Evolutionary conservation across 805 yeast genomes (phyloP).

Genomic region (Hanseniaspora vineae): DNA sequence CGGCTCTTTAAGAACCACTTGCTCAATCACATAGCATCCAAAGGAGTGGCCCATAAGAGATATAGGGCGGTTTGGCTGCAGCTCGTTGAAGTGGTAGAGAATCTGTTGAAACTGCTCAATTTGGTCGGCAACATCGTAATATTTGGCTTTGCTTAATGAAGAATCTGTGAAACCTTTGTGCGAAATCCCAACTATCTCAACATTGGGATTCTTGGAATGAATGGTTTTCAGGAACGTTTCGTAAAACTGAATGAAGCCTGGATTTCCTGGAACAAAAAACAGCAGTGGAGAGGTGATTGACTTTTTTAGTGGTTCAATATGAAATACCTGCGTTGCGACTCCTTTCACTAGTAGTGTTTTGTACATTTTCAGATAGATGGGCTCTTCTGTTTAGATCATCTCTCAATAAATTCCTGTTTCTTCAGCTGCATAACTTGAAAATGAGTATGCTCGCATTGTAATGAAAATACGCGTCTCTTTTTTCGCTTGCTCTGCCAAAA

Average conservation of each 20-base stretch:
- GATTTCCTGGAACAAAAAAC: background rate
- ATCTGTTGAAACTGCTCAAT: background rate
- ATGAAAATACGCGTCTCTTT: too few species aligned
- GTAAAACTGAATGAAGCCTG: background rate
- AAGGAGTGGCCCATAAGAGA: background rate
- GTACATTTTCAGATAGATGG: too few species aligned
- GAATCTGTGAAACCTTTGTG: background rate
- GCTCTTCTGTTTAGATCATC: too few species aligned
- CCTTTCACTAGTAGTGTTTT: background rate
- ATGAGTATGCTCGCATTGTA: too few species aligned
- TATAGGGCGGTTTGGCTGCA: background rate
- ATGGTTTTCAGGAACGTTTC: background rate
- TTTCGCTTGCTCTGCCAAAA: too few species aligned
- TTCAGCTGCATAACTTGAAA: too few species aligned
- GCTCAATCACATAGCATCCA: background rate
- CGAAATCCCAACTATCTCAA: background rate
- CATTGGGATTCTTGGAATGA: background rate
- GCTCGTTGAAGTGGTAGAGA: background rate
- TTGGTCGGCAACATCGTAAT: background rate
- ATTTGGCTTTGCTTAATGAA: background rate
- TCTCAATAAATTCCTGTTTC: too few species aligned
- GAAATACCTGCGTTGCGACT: background rate
- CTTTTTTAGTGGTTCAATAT: background rate
- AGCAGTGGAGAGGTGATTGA: background rate
- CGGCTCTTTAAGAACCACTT: conserved; percentile 13